Conservation (phyloP, 306 rosid species). For the Cicer arietinum region DNA sequence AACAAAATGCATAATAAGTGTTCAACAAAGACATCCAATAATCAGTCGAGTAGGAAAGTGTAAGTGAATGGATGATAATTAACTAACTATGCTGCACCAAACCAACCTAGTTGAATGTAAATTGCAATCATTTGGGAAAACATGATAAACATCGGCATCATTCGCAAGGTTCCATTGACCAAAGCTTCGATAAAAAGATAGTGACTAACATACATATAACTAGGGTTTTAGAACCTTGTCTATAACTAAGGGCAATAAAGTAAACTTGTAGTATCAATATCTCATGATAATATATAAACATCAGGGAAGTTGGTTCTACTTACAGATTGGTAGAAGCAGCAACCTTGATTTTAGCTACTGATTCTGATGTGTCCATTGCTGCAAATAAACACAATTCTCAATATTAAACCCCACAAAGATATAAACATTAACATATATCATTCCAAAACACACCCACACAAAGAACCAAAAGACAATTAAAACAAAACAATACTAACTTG, state of each 20-base stretch:
- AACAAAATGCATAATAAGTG: background rate
- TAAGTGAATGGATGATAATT: background rate
- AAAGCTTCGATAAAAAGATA: background rate
- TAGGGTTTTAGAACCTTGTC: background rate
- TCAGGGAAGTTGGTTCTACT: conserved; percentile 31
- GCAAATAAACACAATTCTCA: conserved; percentile 29
- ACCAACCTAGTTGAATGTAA: background rate
- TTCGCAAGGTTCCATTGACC: background rate
- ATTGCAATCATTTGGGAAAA: background rate
- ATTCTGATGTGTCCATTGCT: conserved; percentile 81
- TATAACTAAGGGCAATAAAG: background rate
- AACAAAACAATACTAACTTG: background rate
- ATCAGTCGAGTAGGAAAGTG: background rate
- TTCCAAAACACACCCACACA: too few relatives aligned
- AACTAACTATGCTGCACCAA: background rate
- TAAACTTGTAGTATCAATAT: background rate
- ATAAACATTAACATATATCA: too few relatives aligned
- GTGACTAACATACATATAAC: background rate
- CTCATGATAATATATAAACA: background rate
- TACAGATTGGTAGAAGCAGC: conserved; percentile 54
- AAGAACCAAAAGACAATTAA: background rate
- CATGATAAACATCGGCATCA: background rate
- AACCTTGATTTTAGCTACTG: conserved; percentile 52
- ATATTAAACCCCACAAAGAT: background rate
- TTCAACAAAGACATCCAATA: conserved; percentile 25